These are phyloP conservation scores for Metarhizium anisopliae DNA, from an alignment of 2,329 filamentous ascomycete species.

Conservation along the genomic window DNA sequence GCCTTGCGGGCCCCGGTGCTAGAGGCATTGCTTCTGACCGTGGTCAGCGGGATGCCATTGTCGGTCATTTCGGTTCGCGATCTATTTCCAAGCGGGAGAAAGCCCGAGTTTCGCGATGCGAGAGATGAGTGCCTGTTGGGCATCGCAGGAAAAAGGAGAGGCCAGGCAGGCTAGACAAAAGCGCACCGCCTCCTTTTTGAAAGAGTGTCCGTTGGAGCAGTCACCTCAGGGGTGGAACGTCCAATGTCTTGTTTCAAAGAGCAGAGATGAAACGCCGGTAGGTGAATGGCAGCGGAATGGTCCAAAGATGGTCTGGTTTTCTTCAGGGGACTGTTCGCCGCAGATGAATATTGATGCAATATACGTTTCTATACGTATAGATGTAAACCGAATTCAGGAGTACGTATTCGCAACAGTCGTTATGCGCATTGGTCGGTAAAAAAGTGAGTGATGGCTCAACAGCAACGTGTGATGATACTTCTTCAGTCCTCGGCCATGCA, in stretches of 20 bases:
- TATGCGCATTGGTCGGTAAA: too few species aligned
- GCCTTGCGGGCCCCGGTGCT: constrained; percentile 44
- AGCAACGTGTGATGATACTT: neutral
- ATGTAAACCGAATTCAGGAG: neutral
- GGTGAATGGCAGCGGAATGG: neutral
- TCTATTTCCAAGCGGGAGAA: constrained; percentile 31
- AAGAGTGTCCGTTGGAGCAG: neutral
- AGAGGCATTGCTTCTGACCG: constrained; percentile 46
- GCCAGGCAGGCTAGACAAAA: too few species aligned
- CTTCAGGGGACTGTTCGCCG: neutral
- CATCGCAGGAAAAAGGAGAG: constrained; percentile 6
- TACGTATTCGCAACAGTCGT: too few species aligned
- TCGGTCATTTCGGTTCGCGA: constrained; percentile 24
- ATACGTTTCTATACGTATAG: neutral
- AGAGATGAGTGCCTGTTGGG: constrained; percentile 11
- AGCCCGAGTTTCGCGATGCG: constrained; percentile 22
- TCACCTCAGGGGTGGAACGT: neutral
- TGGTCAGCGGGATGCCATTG: constrained; percentile 44
- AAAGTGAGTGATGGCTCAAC: neutral
- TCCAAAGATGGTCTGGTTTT: too few species aligned
- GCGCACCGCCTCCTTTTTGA: neutral
- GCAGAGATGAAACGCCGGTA: neutral
- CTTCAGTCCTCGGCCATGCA: neutral
- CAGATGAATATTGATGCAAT: neutral
- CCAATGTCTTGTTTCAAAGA: neutral